A percentile compares a stretch with the other conserved stretches of the same genome.
These are phyloP conservation scores for Austroboletus eburneus DNA, from an alignment of 768 basidiomycete species.

Conservation along the genomic window DNA sequence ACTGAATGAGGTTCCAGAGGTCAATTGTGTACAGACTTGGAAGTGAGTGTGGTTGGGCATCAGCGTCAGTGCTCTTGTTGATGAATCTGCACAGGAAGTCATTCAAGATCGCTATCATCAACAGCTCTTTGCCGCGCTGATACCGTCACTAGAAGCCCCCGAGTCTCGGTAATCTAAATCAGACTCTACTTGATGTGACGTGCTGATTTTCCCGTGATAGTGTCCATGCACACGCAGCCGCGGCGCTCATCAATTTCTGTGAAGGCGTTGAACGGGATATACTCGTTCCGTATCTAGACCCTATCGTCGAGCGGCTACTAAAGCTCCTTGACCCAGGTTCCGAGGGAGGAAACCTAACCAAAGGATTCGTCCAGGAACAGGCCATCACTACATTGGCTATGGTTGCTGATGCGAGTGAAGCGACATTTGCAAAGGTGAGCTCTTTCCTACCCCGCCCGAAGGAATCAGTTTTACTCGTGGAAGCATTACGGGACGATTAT, in stretches of 20 bases:
- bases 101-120: constrained; percentile 71
- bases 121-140: constrained; percentile 65
- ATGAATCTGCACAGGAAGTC: too few species aligned
- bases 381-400: constrained; percentile 85
- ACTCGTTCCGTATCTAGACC: constrained; percentile 73
- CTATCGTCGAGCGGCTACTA: constrained; percentile 60
- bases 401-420: constrained; percentile 83
- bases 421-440: constrained; percentile 66
- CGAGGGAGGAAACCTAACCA: constrained; percentile 38
- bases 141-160: constrained; percentile 69
- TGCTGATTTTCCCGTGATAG: constrained; percentile 34
- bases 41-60: constrained; percentile 41
- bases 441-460: background rate
- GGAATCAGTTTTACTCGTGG: background rate
- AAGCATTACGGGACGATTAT: constrained; percentile 78
- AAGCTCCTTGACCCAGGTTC: constrained; percentile 56
- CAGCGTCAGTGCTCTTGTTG: too few species aligned
- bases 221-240: constrained; percentile 83
- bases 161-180: constrained; percentile 53
- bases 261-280: constrained; percentile 76
- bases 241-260: constrained; percentile 88
- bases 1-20: constrained; percentile 44
- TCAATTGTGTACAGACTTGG: constrained; percentile 85
- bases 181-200: background rate
- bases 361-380: constrained; percentile 80